Base-by-base conservation (phyloP, 371 early-diverging fungal genomes). In the Mortierella sp. region DNA sequence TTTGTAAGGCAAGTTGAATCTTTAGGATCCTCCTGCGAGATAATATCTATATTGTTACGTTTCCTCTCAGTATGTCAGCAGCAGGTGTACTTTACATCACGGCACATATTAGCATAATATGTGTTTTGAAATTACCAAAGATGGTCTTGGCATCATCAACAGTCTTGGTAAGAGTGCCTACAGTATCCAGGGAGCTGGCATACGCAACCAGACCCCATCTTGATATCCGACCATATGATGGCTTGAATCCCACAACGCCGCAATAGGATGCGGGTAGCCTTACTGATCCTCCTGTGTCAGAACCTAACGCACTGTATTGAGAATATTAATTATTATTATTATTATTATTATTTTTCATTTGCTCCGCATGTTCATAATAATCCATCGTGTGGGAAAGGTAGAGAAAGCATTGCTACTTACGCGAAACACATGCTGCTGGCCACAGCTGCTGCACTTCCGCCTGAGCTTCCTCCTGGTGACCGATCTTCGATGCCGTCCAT, bases 231-330 rank as follows among this genome's bases (percentile, higher is more conserved):
- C 98, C 98, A 75, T 95, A 97, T 0, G 91, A 89, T 15, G 98
- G 98, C 68, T 97, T 97, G 75, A 94, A 95, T 5, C 97, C 98
- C 19, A 93, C 88, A 2, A 97, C 83, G 14, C 97, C 96, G 78
- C 97, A 97, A 75, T 95, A 97, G 3, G 97, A 87, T 1, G 96
- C 98, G 1, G 98, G 98, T 30, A 96, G 83, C 30, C 98, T 84
- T 4, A 96, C 93, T 1, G 96, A 96, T 26, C 98, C 98, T 51
- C 98, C 98, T 0, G 98, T 97, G 65, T 97, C 98, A 1, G 96
- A 94, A 5, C 97, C 98, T 46, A 96, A 64, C 6, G 92, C 87
- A 55, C 95, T 87, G 70, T 14, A 44, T 27, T 44, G 43, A 0
- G 21, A 43, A 43, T 43, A n/a, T n/a, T n/a, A n/a, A n/a, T n/a